phyloP scores from a whole-genome alignment of 768 basidiomycete species.

The Boletus sp. region DNA sequence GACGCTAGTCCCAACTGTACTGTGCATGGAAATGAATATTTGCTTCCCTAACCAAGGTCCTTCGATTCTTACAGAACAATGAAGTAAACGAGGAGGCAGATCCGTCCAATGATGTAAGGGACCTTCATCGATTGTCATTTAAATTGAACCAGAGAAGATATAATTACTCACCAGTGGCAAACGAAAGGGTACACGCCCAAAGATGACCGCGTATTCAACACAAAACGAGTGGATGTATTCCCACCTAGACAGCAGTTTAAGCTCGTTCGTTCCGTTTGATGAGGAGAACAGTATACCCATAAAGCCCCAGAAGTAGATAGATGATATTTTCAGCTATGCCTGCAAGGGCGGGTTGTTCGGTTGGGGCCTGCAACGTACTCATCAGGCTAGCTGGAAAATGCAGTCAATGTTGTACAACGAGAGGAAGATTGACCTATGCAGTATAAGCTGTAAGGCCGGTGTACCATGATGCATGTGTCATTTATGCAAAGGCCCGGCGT shows the following conservation, averaged over 20 bases:
- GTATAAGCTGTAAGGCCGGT: too few species aligned
- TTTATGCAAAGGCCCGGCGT: not conserved
- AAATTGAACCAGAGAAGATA: not conserved
- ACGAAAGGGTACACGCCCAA: slow-evolving; percentile 14
- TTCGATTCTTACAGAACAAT: slow-evolving; percentile 9
- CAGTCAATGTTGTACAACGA: not conserved
- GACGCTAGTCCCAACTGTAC: not conserved
- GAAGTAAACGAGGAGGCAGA: slow-evolving; percentile 8
- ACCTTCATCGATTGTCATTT: slow-evolving; percentile 6
- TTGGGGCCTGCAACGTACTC: not conserved
- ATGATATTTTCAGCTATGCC: not conserved
- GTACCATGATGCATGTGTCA: not conserved
- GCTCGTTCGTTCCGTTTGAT: not conserved
- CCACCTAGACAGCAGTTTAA: slow-evolving; percentile 17
- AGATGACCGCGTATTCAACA: slow-evolving; percentile 18
- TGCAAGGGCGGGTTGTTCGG: not conserved
- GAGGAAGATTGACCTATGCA: not conserved
- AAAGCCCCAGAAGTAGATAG: slow-evolving; percentile 18
- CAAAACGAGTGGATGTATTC: slow-evolving; percentile 16
- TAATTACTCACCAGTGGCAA: slow-evolving; percentile 19
- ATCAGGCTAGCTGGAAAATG: not conserved
- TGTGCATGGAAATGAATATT: slow-evolving; percentile 1
- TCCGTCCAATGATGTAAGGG: slow-evolving; percentile 22
- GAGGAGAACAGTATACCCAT: slow-evolving; percentile 12
- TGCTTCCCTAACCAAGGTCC: not conserved